Evolutionary conservation across 306 rosid species (phyloP), one percentile per base, ranked within the genome.

Genomic region (Dicorynia guianensis): DNA sequence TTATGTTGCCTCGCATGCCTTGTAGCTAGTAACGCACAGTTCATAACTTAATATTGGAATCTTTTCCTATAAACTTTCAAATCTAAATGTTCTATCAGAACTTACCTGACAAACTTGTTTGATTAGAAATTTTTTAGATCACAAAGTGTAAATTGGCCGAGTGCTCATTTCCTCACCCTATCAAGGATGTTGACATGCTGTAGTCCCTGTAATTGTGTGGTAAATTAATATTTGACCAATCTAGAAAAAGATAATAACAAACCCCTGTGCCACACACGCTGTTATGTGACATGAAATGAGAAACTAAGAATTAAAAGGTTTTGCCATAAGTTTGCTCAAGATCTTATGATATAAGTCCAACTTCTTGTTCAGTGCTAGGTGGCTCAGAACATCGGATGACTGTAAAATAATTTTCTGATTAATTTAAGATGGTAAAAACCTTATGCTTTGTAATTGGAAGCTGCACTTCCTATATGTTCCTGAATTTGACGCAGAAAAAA

Each of bases 401-500:
- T 54, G 33, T 52, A 43, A 17, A 76, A 44, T 25, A 17, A 11
- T 49, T 68, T 65, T 58, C 14, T 20, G 70, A 79, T 66, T 8
- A 10, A 40, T 49, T 65, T 72, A 35, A 54, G 14, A 72, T 64
- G 49, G 72, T 72, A 38, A 71, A 61, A 63, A 42, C 48, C 63
- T 40, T 25, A 12, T 78, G 18, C 59, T 50, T 18, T 19, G 73
- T 18, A 78, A 58, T 2, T 67, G 12, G 38, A 71, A 59, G 72
- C 46, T 33, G 48, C 58, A 50, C 35, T 42, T 67, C 60, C 61
- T 19, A 33, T 46, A 11, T 53, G 47, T 18, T 60, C 5, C 54
- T 50, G 55, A 75, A 68, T 62, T 42, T 50, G 61, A 8, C 14
- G 53, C 34, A 11, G 11, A 74, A 67, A 47, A 25, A 19, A 43